phyloP scores from a whole-genome alignment of 257 asterid species.

The Jaltomata sinuosa region DNA sequence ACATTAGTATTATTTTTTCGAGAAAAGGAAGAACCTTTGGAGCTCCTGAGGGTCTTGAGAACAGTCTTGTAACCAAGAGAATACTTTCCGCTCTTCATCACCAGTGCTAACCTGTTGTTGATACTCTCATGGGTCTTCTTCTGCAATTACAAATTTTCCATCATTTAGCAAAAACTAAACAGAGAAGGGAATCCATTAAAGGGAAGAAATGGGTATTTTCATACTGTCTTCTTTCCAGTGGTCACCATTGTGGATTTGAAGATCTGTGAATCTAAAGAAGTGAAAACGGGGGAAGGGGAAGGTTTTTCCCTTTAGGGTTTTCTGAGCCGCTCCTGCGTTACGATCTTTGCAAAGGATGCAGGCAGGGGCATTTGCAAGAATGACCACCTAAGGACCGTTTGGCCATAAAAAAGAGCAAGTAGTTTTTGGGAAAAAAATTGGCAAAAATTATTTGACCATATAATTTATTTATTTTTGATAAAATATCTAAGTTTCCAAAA shows the following conservation, averaged over 20 bases:
- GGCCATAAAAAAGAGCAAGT: no score
- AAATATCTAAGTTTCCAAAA: no score
- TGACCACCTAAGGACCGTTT: no score
- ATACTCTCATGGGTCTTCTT: conserved; percentile 21
- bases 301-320: neutral
- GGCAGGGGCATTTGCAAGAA: no score
- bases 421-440: no score
- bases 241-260: neutral
- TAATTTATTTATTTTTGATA: no score
- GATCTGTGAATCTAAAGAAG: neutral
- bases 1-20: no score
- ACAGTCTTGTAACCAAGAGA: conserved; percentile 14
- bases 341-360: no score
- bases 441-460: no score
- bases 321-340: no score
- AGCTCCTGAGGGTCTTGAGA: conserved; percentile 11
- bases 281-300: neutral
- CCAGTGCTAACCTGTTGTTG: conserved; percentile 14
- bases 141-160: neutral
- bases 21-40: no score
- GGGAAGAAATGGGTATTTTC: neutral
- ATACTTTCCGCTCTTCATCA: conserved; percentile 14
- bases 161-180: neutral
- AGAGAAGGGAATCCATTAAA: neutral
- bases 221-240: neutral